Base-by-base conservation (phyloP, 1,284 basidiomycete genomes). In the Ganoderma leucocontextum region DNA sequence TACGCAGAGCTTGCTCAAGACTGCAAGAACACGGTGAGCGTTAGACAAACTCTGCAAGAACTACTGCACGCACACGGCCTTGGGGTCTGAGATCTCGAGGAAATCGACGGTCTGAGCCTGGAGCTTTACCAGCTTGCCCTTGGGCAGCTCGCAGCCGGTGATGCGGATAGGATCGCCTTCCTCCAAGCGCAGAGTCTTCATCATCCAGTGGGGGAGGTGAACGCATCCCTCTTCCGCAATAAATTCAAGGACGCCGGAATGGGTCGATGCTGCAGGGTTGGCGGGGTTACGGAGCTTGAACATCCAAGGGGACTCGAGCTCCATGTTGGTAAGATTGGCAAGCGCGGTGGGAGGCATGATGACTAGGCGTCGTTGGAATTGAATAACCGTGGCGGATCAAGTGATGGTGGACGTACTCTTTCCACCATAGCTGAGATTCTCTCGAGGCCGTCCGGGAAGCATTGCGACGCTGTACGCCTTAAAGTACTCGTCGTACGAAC, bases 121-220 rank as follows among this genome's bases (percentile, higher is more conserved):
- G 52, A 99, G 85, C 82, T 99, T 99, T 78, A 99, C 95, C 72
- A 97, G 87, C 82, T 96, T 96, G 71, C 98, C 98, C 82, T 99
- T 99, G 0, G 91, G 91, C 15, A 99, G 85, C 68, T 93, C 91
- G 0, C 93, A 87, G 1, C 97, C 97, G 1, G 93, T 96, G 55
- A 99, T 91, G 44, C 96, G 91, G 70, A 99, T 94, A 5, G 95
- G 91, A 82, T 99, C 97, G 15, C 98, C 98, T 80, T 99, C 98
- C 62, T 92, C 92, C 36, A 99, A 83, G 35, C 93, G 89, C 10
- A 99, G 84, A 9, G 95, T 95, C 81, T 94, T 95, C 98, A 99
- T 99, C 96, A 99, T 98, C 98, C 98, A 99, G 72, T 96, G 94
- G 0, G 98, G 98, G 15, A 99, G 85, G 82, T 99, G 94, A 2